phyloP scores from a whole-genome alignment of 2,329 filamentous ascomycete genomes.

The Aspergillus sp. region DNA sequence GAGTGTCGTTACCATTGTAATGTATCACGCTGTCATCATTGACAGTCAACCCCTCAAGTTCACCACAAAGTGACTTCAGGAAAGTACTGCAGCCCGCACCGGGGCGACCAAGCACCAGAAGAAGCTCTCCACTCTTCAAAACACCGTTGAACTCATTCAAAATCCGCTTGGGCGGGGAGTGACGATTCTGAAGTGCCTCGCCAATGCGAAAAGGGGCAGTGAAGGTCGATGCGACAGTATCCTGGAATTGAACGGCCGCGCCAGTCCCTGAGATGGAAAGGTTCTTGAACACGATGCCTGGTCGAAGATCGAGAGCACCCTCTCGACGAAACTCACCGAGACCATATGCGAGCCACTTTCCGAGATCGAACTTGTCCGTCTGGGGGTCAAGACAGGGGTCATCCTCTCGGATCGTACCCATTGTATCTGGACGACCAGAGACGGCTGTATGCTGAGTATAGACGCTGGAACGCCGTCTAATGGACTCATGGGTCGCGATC shows the following conservation, averaged over 20 bases:
- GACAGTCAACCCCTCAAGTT: conserved; percentile 74
- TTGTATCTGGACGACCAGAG: not conserved
- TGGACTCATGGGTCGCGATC: conserved; percentile 7
- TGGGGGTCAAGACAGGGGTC: conserved; percentile 8
- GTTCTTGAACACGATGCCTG: conserved; percentile 10
- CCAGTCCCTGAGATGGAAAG: conserved; percentile 8
- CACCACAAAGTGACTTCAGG: conserved; percentile 77
- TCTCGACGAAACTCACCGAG: not conserved
- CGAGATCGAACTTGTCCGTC: conserved; percentile 4
- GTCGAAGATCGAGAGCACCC: not conserved
- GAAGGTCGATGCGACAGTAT: conserved; percentile 2
- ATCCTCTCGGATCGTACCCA: conserved; percentile 2
- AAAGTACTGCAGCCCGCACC: conserved; percentile 69
- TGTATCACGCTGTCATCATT: conserved; percentile 71
- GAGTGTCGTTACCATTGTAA: conserved; percentile 62
- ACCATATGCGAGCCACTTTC: conserved; percentile 6
- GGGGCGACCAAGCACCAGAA: conserved; percentile 53
- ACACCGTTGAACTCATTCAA: conserved; percentile 31
- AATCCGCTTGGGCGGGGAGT: conserved; percentile 3
- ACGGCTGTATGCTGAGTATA: not conserved
- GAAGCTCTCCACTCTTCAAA: conserved; percentile 53
- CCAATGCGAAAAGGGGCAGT: conserved; percentile 1
- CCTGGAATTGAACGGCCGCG: conserved; percentile 7
- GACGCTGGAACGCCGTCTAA: conserved; percentile 9
- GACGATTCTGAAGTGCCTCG: conserved; percentile 1